Base-by-base conservation (phyloP, 2,329 filamentous ascomycete species). In the Fusarium acutatum region DNA sequence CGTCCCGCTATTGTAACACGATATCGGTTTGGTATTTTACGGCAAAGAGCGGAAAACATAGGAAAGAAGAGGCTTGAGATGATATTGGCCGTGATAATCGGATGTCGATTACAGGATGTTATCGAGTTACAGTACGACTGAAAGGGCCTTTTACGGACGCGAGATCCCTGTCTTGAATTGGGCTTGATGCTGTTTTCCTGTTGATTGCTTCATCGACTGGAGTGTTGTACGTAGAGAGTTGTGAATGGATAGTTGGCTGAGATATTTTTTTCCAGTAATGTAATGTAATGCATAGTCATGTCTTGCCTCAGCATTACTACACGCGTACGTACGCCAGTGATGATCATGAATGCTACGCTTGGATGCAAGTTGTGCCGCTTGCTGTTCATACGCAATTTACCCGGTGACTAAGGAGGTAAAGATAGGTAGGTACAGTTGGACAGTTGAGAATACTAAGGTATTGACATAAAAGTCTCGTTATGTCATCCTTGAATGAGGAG, bases 41-140 rank as follows among this genome's bases (percentile, higher is more conserved):
- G 75, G 75, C 71, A 74, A 71, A 52, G 43, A 63, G 62, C 75
- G 75, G 75, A 72, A 77, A 75, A n/a, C 46, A 46, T 44, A 74
- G 75, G 75, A 69, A 73, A 75, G 62, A 38, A 57, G 50, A 71
- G 71, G 71, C 54, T 59, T 47, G 56, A 40, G 17, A 24, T 54
- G 37, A 56, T 34, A 58, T 69, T 56, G 59, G 28, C 20, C 22
- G 44, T 44, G 38, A 40, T 34, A 28, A 52, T 62, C 53, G 43
- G 20, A 66, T 52, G 57, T 52, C 58, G 22, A 58, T 64, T 43
- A 44, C 37, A 43, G 59, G 53, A 52, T 49, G 37, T 47, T 44
- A 38, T 47, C 28, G 28, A 53, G 40, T 46, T 37, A 17, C 30
- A 57, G 10, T n/a, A 35, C 37, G 40, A 54, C 24, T 32, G 30